Percentiles rank a stretch among this genome's conserved stretches.
Conservation (phyloP, 1,284 basidiomycete species). For the Apiotrichum gamsii region DNA sequence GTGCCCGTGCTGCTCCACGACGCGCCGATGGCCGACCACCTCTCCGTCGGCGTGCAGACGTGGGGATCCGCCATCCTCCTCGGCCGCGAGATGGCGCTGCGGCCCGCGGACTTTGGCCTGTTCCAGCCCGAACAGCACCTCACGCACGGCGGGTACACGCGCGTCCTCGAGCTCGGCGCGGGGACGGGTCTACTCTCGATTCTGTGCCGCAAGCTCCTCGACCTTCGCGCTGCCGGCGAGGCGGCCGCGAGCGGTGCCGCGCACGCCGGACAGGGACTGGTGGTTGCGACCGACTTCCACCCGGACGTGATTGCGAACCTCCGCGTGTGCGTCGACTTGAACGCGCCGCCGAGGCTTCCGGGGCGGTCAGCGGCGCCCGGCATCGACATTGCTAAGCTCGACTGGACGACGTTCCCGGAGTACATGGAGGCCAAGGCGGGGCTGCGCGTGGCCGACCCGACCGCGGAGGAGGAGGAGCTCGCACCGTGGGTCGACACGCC, state of each 20-base stretch:
- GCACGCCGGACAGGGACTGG: slow-evolving; percentile 28
- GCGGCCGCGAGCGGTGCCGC: not conserved
- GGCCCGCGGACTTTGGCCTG: slow-evolving; percentile 49
- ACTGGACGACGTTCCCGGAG: slow-evolving; percentile 60
- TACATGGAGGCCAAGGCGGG: slow-evolving; percentile 17
- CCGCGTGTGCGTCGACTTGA: slow-evolving; percentile 58
- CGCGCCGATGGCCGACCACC: slow-evolving; percentile 66
- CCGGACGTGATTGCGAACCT: slow-evolving; percentile 69
- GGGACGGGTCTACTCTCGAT: slow-evolving; percentile 76
- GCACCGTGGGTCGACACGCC: slow-evolving; percentile 19
- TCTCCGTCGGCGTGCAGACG: slow-evolving; percentile 77
- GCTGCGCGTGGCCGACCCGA: slow-evolving; percentile 1
- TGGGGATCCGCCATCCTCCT: slow-evolving; percentile 84
- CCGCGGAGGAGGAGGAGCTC: slow-evolving; percentile 11
- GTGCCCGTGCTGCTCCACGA: slow-evolving; percentile 59
- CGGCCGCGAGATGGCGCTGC: slow-evolving; percentile 64
- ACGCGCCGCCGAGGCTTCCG: slow-evolving; percentile 49
- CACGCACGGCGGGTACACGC: slow-evolving; percentile 38
- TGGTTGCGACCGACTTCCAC: slow-evolving; percentile 75
- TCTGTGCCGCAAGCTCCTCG: slow-evolving; percentile 56
- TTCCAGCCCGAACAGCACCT: slow-evolving; percentile 8
- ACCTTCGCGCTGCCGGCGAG: slow-evolving; percentile 37
- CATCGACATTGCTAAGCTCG: slow-evolving; percentile 54
- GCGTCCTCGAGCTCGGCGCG: slow-evolving; percentile 76
- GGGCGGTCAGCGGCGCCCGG: slow-evolving; percentile 16